A percentile compares a stretch with the other conserved stretches of the same genome.
These are phyloP conservation scores for Pyrus communis DNA, from an alignment of 306 rosid genomes.

Conservation along the genomic window DNA sequence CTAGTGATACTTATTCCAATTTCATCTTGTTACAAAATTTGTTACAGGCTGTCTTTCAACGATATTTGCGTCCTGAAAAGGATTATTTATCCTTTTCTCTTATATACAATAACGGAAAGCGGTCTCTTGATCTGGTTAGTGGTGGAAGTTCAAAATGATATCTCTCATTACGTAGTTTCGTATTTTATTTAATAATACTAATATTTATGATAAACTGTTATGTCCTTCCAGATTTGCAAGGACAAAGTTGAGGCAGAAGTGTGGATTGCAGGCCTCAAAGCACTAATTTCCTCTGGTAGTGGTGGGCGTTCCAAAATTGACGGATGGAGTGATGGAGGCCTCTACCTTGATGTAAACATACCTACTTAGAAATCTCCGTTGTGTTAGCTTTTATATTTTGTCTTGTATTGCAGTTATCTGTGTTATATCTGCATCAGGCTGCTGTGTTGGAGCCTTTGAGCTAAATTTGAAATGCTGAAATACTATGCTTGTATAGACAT, in stretches of 20 bases:
- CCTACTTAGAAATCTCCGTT: constrained; percentile 15
- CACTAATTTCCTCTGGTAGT: constrained; percentile 73
- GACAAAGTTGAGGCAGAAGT: constrained; percentile 93
- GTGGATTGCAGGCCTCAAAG: constrained; percentile 92
- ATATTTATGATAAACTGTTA: background rate
- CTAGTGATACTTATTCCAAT: background rate
- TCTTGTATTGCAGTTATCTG: background rate
- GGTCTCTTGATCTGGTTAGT: constrained; percentile 89
- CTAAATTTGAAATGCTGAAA: constrained; percentile 7
- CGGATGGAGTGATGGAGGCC: constrained; percentile 95
- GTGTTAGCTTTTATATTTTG: constrained; percentile 4
- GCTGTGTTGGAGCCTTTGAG: background rate
- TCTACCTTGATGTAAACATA: constrained; percentile 73
- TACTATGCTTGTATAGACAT: background rate
- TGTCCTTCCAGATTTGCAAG: constrained; percentile 72
- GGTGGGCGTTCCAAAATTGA: constrained; percentile 98
- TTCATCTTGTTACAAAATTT: constrained; percentile 18
- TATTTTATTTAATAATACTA: background rate
- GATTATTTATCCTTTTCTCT: constrained; percentile 92
- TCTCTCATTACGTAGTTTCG: background rate
- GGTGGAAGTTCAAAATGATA: constrained; percentile 19
- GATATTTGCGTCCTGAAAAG: constrained; percentile 82
- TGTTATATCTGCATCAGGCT: background rate
- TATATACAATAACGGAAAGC: constrained; percentile 81
- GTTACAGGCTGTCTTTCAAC: constrained; percentile 78